Percentiles rank a stretch among this genome's conserved stretches.
These are phyloP conservation scores for Fusarium neocosmosporiellum DNA, from an alignment of 2,329 filamentous ascomycete genomes.

Conservation along the genomic window DNA sequence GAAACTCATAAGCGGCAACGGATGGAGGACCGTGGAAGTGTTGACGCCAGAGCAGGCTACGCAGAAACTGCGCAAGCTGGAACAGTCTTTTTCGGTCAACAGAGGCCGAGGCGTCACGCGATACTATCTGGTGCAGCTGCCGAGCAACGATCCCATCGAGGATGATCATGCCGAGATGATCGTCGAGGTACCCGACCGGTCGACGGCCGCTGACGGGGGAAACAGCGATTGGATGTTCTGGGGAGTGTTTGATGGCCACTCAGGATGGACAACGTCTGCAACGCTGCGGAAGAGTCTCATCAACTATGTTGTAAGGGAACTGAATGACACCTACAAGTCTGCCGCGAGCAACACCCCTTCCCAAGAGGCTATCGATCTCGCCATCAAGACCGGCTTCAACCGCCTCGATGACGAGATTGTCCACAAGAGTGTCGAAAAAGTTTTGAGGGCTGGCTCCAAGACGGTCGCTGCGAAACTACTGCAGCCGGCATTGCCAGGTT, in stretches of 20 bases:
- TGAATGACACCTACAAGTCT: constrained; percentile 90
- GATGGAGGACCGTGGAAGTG: constrained; percentile 92
- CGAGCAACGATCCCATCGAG: constrained; percentile 97
- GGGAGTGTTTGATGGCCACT: constrained; percentile 99
- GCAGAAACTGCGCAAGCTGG: constrained; percentile 85
- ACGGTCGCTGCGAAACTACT: constrained; percentile 89
- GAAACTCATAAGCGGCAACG: constrained; percentile 87
- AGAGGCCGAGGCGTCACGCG: constrained; percentile 90
- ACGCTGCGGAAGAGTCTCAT: constrained; percentile 94
- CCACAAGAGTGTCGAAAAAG: constrained; percentile 90
- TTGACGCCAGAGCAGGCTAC: constrained; percentile 94
- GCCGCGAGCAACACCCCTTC: constrained; percentile 72
- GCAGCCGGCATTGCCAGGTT: constrained; percentile 92
- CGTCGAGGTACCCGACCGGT: constrained; percentile 81
- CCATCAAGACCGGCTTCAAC: constrained; percentile 92
- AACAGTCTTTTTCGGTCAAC: constrained; percentile 92
- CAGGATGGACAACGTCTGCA: constrained; percentile 98
- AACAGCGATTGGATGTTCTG: constrained; percentile 99
- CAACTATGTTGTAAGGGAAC: constrained; percentile 89
- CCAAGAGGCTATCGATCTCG: constrained; percentile 83
- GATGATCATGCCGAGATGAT: constrained; percentile 99
- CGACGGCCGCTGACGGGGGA: constrained; percentile 55
- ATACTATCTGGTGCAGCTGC: constrained; percentile 94
- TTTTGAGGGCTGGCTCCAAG: constrained; percentile 91
- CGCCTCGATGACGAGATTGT: constrained; percentile 94